These are phyloP conservation scores for Nidula microcarpa DNA, from an alignment of 768 basidiomycete species.

Conservation along the genomic window DNA sequence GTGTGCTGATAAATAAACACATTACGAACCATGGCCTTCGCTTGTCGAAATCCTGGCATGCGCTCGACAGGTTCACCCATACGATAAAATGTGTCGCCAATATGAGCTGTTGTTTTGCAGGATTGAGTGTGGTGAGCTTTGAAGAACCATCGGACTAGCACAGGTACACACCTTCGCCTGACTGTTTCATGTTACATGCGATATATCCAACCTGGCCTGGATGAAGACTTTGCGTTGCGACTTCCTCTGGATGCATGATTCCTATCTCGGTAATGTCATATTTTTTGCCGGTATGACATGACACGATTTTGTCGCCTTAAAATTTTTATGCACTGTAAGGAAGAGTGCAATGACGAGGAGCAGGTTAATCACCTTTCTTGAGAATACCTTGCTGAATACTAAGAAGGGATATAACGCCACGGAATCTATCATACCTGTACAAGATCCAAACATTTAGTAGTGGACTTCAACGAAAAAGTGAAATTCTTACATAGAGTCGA, in stretches of 20 bases:
- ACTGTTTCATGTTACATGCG: conserved; percentile 98
- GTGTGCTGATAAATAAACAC: neutral
- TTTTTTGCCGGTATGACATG: conserved; percentile 78
- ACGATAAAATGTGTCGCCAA: conserved; percentile 90
- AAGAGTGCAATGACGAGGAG: too few relatives aligned
- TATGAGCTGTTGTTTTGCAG: conserved; percentile 55
- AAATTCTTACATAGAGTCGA: conserved; percentile 80
- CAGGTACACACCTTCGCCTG: conserved; percentile 68
- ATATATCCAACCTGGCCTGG: conserved; percentile 87
- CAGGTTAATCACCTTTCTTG: conserved; percentile 58
- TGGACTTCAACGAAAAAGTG: conserved; percentile 1
- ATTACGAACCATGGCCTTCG: conserved; percentile 82
- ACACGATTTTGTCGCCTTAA: conserved; percentile 86
- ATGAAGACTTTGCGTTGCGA: conserved; percentile 61
- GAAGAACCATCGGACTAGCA: neutral
- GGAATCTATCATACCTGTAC: conserved; percentile 86
- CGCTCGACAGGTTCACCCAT: conserved; percentile 73
- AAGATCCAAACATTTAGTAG: conserved; percentile 8
- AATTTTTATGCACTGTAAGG: neutral
- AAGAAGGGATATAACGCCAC: conserved; percentile 92
- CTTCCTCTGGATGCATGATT: conserved; percentile 86
- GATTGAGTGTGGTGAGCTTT: neutral
- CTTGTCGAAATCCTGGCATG: conserved; percentile 87
- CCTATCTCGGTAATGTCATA: conserved; percentile 91
- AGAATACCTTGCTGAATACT: conserved; percentile 78